Evolutionary conservation across 805 yeast species (phyloP).

Genomic region (Lipomyces kockii): DNA sequence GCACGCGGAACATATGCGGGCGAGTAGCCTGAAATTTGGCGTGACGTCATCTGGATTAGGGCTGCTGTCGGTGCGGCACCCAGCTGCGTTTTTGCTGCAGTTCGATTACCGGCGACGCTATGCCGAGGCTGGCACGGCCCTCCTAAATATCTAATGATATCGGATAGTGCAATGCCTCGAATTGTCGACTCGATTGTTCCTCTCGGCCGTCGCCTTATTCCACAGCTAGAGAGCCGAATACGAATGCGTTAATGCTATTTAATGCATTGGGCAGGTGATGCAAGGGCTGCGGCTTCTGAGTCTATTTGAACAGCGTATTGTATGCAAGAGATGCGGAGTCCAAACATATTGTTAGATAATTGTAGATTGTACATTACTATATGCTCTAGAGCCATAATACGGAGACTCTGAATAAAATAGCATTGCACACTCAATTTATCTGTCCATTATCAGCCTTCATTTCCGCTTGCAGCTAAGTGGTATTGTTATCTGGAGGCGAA

Average conservation of each 20-base stretch:
- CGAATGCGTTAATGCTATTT: not conserved
- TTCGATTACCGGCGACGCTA: no score
- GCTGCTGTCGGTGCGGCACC: no score
- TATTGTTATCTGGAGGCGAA: not conserved
- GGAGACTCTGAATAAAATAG: not conserved
- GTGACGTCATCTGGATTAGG: no score
- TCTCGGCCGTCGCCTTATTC: not conserved
- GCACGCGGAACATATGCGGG: no score
- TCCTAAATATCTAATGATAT: not conserved
- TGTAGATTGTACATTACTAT: not conserved
- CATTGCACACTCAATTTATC: not conserved
- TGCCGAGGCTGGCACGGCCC: no score
- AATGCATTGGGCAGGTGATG: not conserved
- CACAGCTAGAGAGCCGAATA: not conserved
- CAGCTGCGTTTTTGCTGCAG: no score
- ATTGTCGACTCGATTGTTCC: not conserved
- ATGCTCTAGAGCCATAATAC: not conserved
- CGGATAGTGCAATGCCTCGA: not conserved
- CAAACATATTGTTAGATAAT: not conserved
- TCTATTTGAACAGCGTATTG: not conserved
- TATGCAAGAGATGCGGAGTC: no score
- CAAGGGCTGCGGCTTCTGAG: not conserved
- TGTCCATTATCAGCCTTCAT: not conserved
- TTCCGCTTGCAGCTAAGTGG: not conserved
- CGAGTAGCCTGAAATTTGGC: no score